A percentile compares a stretch with the other conserved stretches of the same genome.
These are phyloP conservation scores for Myxozyma melibiosi DNA, from an alignment of 805 yeast genomes.

Conservation along the genomic window DNA sequence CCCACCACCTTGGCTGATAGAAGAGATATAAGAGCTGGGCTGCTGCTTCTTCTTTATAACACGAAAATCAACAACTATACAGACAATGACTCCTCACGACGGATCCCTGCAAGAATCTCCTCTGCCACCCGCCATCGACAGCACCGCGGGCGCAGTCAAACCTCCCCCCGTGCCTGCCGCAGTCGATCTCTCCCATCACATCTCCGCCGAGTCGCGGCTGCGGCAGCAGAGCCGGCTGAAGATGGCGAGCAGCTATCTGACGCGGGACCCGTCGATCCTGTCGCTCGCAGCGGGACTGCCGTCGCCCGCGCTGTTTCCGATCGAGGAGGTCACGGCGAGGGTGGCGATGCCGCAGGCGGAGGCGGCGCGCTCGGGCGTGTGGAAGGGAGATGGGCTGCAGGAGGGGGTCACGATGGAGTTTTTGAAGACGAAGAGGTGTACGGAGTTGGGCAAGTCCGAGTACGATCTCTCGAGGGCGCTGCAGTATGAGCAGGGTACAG, in stretches of 20 bases:
- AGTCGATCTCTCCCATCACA: constrained; percentile 66
- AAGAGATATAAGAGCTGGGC: too few species aligned
- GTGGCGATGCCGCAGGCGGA: constrained; percentile 24
- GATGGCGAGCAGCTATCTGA: constrained; percentile 71
- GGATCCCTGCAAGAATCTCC: background rate
- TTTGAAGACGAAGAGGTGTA: constrained; percentile 32
- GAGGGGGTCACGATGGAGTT: constrained; percentile 20
- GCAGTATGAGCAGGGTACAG: constrained; percentile 87
- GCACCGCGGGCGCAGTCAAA: too few species aligned
- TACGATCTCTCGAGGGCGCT: constrained; percentile 80
- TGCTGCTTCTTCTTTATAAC: too few species aligned
- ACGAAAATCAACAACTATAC: too few species aligned
- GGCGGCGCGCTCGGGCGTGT: constrained; percentile 53
- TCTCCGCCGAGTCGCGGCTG: constrained; percentile 68
- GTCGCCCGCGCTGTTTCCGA: constrained; percentile 85
- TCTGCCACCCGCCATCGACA: background rate
- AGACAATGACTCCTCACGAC: background rate
- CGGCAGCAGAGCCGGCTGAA: constrained; percentile 84
- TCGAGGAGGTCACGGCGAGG: constrained; percentile 71
- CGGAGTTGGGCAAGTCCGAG: constrained; percentile 44
- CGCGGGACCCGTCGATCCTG: constrained; percentile 68
- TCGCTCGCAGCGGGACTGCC: constrained; percentile 97
- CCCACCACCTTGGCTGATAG: too few species aligned
- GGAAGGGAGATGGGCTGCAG: constrained; percentile 70
- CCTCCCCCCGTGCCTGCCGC: constrained; percentile 1